Conservation (phyloP, 345 rosid genomes). For the Linum lewisii region DNA sequence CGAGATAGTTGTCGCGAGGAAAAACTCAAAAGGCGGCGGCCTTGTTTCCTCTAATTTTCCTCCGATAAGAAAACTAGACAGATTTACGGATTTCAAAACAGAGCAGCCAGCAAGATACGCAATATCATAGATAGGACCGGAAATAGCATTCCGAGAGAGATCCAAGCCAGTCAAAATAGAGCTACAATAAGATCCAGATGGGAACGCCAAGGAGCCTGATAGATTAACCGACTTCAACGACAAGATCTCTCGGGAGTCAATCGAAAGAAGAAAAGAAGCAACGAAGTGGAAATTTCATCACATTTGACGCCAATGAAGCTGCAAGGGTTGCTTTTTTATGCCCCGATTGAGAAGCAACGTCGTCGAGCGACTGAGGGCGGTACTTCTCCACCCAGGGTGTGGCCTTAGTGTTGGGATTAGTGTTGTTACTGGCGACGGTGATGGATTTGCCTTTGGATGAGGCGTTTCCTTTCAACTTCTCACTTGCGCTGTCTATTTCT, state of each 20-base stretch:
- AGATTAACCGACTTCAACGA: conserved; percentile 36
- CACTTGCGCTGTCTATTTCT: conserved; percentile 56
- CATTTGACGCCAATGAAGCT: no score
- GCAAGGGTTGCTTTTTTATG: no score
- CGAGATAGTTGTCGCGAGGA: no score
- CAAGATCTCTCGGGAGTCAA: conserved; percentile 45
- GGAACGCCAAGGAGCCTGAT: conserved; percentile 50
- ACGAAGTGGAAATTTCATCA: no score
- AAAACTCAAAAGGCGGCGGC: no score
- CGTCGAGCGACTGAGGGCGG: conserved; percentile 90
- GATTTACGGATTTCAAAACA: conserved; percentile 42
- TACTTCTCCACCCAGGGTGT: conserved; percentile 97
- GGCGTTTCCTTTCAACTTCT: conserved; percentile 13
- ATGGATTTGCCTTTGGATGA: conserved; percentile 37
- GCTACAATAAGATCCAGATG: conserved; percentile 59
- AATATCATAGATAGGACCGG: conserved; percentile 46
- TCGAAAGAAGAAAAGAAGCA: conserved; percentile 42
- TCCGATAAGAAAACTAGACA: conserved; percentile 40
- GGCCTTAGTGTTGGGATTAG: conserved; percentile 35
- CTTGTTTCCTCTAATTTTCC: conserved; percentile 24
- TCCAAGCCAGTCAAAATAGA: conserved; percentile 47
- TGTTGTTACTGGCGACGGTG: conserved; percentile 23
- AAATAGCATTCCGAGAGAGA: conserved; percentile 57
- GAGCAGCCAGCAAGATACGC: conserved; percentile 45
- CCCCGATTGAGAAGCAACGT: conserved; percentile 97